phyloP scores from a whole-genome alignment of 2,329 filamentous ascomycete species.

The Harringtonia aguacate region DNA sequence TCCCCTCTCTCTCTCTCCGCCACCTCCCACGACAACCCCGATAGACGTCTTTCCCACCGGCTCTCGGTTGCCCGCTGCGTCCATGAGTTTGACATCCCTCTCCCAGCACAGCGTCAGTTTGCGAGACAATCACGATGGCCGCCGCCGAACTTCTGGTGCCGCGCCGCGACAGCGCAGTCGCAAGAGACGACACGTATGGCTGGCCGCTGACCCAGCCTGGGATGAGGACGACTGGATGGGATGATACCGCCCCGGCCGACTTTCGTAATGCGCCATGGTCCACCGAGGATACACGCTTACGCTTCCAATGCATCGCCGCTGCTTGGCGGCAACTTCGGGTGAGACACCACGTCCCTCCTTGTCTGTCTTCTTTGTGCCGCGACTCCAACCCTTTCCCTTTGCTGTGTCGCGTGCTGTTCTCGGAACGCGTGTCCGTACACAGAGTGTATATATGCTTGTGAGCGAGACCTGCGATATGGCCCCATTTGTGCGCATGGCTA shows the following conservation, averaged over 20 bases:
- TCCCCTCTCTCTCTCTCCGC: not conserved
- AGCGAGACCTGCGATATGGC: too few relatives aligned
- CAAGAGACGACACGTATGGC: conserved; percentile 23
- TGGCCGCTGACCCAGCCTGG: conserved; percentile 22
- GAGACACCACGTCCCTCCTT: conserved; percentile 5
- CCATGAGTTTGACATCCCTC: conserved; percentile 40
- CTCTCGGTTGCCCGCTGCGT: conserved; percentile 23
- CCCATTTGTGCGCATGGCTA: not conserved
- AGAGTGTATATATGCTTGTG: not conserved
- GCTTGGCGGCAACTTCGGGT: conserved; percentile 25
- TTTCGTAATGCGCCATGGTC: conserved; percentile 11
- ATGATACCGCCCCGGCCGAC: conserved; percentile 14
- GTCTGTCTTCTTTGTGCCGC: not conserved
- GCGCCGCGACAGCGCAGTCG: conserved; percentile 28
- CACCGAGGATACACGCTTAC: conserved; percentile 18
- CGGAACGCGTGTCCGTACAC: too few relatives aligned
- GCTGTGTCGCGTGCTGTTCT: not conserved
- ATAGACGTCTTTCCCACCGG: conserved; percentile 2
- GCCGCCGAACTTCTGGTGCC: conserved; percentile 35
- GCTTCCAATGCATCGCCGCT: conserved; percentile 27
- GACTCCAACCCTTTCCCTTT: not conserved
- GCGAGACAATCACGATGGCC: conserved; percentile 41
- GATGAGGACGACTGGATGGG: conserved; percentile 24
- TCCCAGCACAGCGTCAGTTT: conserved; percentile 29
- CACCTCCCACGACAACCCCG: not conserved